Evolutionary conservation across 805 yeast species (phyloP).

Genomic region (Metschnikowia similis): DNA sequence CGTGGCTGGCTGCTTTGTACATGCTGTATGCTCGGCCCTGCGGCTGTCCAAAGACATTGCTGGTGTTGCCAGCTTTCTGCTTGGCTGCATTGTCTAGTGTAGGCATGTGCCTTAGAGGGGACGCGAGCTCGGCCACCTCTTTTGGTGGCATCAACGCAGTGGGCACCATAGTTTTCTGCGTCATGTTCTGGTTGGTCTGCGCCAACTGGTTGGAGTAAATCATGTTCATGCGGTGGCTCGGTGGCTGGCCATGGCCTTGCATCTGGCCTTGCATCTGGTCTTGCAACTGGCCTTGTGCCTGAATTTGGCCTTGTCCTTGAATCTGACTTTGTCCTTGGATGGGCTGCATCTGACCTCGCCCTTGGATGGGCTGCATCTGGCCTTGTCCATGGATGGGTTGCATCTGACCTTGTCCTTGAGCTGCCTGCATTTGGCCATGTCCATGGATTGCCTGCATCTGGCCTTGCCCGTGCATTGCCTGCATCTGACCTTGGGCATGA

Average conservation of each 20-base stretch:
- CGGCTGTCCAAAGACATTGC: background rate
- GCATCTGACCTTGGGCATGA: conserved; percentile 4
- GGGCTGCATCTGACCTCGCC: background rate
- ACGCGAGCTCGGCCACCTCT: conserved; percentile 41
- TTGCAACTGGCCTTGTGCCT: background rate
- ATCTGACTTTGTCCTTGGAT: background rate
- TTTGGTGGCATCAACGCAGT: conserved; percentile 12
- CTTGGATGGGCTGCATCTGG: background rate
- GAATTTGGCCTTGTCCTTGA: background rate
- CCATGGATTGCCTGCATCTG: background rate
- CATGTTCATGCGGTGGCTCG: background rate
- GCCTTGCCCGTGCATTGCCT: background rate
- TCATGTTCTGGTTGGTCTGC: background rate
- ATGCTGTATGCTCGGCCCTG: background rate
- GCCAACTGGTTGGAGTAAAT: background rate
- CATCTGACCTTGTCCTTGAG: background rate
- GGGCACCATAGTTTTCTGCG: background rate
- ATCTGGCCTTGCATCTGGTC: background rate
- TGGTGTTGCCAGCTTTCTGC: conserved; percentile 19
- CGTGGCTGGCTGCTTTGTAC: background rate
- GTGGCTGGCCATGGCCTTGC: background rate
- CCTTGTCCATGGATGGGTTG: background rate
- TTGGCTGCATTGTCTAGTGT: conserved; percentile 20
- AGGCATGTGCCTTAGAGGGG: conserved; percentile 26
- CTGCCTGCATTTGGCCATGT: background rate